Conservation (phyloP, 2,329 filamentous ascomycete species). For the Metarhizium guizhouense region DNA sequence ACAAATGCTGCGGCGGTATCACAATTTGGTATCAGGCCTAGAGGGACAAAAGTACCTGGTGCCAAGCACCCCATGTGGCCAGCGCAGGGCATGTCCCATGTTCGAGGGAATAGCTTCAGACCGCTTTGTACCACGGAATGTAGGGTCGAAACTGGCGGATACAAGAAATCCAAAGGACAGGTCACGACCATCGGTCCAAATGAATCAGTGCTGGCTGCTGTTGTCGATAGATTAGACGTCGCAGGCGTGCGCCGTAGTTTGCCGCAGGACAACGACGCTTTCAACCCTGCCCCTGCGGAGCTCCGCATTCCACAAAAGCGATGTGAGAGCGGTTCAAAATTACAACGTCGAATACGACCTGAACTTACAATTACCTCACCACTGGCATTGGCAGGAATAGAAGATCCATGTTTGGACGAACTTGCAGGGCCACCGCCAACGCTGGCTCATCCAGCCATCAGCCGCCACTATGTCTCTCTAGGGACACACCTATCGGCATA, state of each 20-base stretch:
- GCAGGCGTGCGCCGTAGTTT: slow-evolving; percentile 17
- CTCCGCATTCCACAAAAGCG: slow-evolving; percentile 46
- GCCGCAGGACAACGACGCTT: slow-evolving; percentile 25
- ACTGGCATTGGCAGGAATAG: slow-evolving; percentile 4
- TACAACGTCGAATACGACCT: slow-evolving; percentile 38
- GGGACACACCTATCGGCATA: slow-evolving; percentile 62
- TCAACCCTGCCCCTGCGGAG: slow-evolving; percentile 34
- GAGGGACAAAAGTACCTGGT: slow-evolving; percentile 53
- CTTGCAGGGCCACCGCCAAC: slow-evolving; percentile 12
- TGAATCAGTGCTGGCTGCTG: slow-evolving; percentile 33
- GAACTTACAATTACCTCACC: slow-evolving; percentile 30
- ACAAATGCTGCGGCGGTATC: slow-evolving; percentile 21
- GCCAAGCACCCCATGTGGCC: slow-evolving; percentile 65
- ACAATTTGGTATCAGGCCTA: slow-evolving; percentile 34
- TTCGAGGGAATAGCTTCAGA: slow-evolving; percentile 38
- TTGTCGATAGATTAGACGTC: slow-evolving; percentile 19
- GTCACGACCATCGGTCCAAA: slow-evolving; percentile 27
- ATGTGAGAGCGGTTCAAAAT: slow-evolving; percentile 47
- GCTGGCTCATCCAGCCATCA: slow-evolving; percentile 48
- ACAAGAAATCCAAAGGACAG: slow-evolving; percentile 42
- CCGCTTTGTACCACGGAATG: background rate
- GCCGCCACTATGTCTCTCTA: slow-evolving; percentile 51
- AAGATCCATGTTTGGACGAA: slow-evolving; percentile 27
- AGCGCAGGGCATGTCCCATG: slow-evolving; percentile 51
- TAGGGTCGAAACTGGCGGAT: background rate